phyloP scores from a whole-genome alignment of 495 filamentous ascomycete genomes.

The Bryoglossum gracile region DNA sequence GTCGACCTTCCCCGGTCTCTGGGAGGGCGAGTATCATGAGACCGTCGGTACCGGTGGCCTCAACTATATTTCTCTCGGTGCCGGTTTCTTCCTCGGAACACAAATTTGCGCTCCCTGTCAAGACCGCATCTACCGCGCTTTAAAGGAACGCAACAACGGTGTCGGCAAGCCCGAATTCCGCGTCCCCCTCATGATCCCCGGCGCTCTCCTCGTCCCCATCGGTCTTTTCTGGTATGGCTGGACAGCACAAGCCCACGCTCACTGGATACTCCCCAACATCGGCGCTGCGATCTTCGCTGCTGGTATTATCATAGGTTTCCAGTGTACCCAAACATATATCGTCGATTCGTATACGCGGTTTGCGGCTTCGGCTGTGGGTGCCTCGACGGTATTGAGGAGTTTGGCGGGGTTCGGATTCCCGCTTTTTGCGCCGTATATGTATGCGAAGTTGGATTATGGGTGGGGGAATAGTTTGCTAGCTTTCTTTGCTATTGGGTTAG shows the following conservation, averaged over 20 bases:
- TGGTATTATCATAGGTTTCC: conserved; percentile 58
- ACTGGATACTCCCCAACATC: conserved; percentile 71
- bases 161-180: conserved; percentile 60
- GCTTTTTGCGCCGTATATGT: conserved; percentile 65
- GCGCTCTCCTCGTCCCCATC: conserved; percentile 49
- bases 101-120: conserved; percentile 53
- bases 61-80: conserved; percentile 51
- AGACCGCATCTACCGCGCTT: conserved; percentile 46
- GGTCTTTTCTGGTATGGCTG: conserved; percentile 71
- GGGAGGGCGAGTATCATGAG: conserved; percentile 53
- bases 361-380: conserved; percentile 65
- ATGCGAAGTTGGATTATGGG: conserved; percentile 43
- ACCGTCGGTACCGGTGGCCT: conserved; percentile 54
- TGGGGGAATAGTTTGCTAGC: conserved; percentile 52
- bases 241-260: conserved; percentile 51
- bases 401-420: conserved; percentile 71
- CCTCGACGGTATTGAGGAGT: conserved; percentile 57
- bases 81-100: conserved; percentile 46
- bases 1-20: conserved; percentile 60
- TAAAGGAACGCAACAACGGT: conserved; percentile 52
- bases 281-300: conserved; percentile 52
- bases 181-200: conserved; percentile 54
- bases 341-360: conserved; percentile 72
- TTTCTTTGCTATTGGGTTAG: conserved; percentile 41
- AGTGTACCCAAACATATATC: conserved; percentile 66